Percentiles rank a stretch among this genome's conserved stretches.
phyloP scores from a whole-genome alignment of 768 basidiomycete species.

The Trametes cubensis region DNA sequence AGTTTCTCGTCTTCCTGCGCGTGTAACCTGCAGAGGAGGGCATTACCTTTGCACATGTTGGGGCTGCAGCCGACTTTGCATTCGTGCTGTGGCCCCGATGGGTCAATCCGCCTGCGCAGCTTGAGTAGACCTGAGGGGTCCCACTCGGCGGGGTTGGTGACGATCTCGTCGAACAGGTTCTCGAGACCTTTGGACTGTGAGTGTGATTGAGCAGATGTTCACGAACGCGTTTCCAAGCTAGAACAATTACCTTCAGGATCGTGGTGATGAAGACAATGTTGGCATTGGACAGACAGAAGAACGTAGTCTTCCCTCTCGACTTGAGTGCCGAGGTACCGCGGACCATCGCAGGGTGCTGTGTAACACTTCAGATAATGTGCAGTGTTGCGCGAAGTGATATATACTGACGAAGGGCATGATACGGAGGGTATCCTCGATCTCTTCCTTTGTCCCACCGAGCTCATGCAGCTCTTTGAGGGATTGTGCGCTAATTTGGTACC shows the following conservation, averaged over 20 bases:
- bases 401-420: slow-evolving; percentile 83
- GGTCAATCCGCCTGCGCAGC: slow-evolving; percentile 75
- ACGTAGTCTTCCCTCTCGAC: slow-evolving; percentile 64
- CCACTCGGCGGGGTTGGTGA: slow-evolving; percentile 94
- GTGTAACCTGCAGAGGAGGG: not conserved
- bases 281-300: slow-evolving; percentile 92
- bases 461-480: slow-evolving; percentile 71
- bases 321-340: slow-evolving; percentile 85
- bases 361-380: not conserved
- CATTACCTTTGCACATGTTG: slow-evolving; percentile 96
- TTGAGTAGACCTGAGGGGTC: slow-evolving; percentile 68
- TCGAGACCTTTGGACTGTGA: slow-evolving; percentile 73
- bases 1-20: not conserved
- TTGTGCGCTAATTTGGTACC: slow-evolving; percentile 50
- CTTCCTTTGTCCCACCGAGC: slow-evolving; percentile 65
- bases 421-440: slow-evolving; percentile 78
- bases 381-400: not conserved
- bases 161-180: slow-evolving; percentile 76
- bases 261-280: slow-evolving; percentile 91
- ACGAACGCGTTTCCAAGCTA: not conserved
- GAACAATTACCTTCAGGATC: slow-evolving; percentile 69
- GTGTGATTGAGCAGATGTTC: not conserved
- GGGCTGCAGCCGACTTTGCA: slow-evolving; percentile 89
- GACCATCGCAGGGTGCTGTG: slow-evolving; percentile 94
- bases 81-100: slow-evolving; percentile 73